Evolutionary conservation across 345 rosid species (phyloP).

Genomic region (Acer yangbiense): DNA sequence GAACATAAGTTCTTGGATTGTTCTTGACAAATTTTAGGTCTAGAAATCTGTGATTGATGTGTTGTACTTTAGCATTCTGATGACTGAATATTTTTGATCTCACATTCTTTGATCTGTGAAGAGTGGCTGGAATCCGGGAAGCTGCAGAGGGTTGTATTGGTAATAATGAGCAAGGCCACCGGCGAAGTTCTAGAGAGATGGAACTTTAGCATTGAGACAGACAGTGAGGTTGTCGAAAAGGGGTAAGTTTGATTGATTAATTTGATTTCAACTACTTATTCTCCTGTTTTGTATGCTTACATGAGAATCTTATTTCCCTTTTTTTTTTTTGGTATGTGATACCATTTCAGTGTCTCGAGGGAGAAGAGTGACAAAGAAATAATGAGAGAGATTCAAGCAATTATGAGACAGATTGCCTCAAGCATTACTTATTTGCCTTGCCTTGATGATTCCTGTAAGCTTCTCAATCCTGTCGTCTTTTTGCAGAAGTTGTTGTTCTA

Average conservation of each 20-base stretch:
- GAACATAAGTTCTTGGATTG: too few relatives aligned
- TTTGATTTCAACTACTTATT: neutral
- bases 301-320: constrained; percentile 8
- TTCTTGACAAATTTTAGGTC: neutral
- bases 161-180: constrained; percentile 82
- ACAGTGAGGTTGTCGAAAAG: constrained; percentile 74
- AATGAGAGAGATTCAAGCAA: constrained; percentile 96
- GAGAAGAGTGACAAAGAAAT: constrained; percentile 97
- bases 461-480: neutral
- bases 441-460: constrained; percentile 90
- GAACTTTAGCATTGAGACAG: constrained; percentile 93
- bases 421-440: constrained; percentile 97
- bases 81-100: constrained; percentile 16
- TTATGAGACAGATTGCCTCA: constrained; percentile 92
- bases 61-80: neutral
- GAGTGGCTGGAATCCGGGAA: constrained; percentile 95
- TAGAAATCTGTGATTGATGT: neutral
- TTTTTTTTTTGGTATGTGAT: neutral
- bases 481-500: neutral
- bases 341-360: constrained; percentile 63
- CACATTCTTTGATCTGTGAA: constrained; percentile 29
- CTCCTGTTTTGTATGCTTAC: neutral
- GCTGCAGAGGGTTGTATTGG: constrained; percentile 83
- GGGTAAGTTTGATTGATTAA: constrained; percentile 45
- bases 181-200: constrained; percentile 91